Conservation (phyloP, 2,329 filamentous ascomycete genomes). For the Colletotrichum salicis region DNA sequence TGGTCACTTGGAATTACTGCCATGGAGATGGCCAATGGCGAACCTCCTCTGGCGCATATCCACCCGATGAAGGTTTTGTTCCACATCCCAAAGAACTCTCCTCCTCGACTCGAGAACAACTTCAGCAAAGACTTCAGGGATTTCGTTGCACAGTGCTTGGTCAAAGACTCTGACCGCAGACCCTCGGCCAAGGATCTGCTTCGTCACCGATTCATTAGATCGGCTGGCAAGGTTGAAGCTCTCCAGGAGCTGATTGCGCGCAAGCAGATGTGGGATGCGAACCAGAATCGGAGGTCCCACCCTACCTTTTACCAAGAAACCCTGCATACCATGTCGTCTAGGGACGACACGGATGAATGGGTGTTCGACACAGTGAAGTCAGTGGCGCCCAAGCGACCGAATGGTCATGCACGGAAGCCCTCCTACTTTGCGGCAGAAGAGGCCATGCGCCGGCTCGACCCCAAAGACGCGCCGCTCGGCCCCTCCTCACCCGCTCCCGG, state of each 20-base stretch:
- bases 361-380: conserved; percentile 95
- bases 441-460: conserved; percentile 67
- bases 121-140: conserved; percentile 95
- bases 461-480: conserved; percentile 70
- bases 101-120: conserved; percentile 84
- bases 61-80: conserved; percentile 96
- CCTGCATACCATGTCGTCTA: conserved; percentile 75
- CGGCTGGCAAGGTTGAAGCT: conserved; percentile 86
- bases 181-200: conserved; percentile 88
- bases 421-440: conserved; percentile 70
- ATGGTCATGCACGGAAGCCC: conserved; percentile 64
- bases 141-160: conserved; percentile 88
- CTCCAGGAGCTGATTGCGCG: conserved; percentile 88
- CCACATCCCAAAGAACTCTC: conserved; percentile 87
- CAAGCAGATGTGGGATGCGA: conserved; percentile 83
- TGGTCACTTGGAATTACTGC: conserved; percentile 94
- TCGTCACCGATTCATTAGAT: conserved; percentile 87
- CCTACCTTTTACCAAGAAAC: conserved; percentile 95
- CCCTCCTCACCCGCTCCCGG: conserved; percentile 62
- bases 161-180: conserved; percentile 88
- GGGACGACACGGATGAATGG: conserved; percentile 84
- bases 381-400: conserved; percentile 66
- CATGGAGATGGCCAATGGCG: conserved; percentile 87
- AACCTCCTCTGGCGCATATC: conserved; percentile 85
- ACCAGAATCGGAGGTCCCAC: conserved; percentile 74